Evolutionary conservation across 305 asterid genomes (phyloP), one percentile per base, ranked within the genome.

Genomic region (Nicotiana rustica): DNA sequence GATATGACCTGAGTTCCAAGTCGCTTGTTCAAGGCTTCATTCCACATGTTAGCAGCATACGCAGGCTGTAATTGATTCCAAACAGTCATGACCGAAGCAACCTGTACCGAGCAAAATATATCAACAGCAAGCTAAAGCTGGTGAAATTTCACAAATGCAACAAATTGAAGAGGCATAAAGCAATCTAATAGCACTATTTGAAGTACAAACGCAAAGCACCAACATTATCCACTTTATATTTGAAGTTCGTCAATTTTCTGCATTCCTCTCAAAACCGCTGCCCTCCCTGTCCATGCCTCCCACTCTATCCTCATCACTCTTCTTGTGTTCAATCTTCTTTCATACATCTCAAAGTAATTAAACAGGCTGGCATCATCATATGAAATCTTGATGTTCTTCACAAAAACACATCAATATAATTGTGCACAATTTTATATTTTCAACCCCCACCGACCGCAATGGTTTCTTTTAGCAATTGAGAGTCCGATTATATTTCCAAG

Each of bases 31-130:
- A 96, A 85, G 84, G 99, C 97, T 91, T 96, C 99, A 83, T 82
- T 94, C 99, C 97, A 96, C 91, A 93, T 69, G 86, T 88, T 92
- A 82, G 93, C 93, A 78, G 98, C 97, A 90, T 96, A 96, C 79
- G 89, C 91, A 64, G 99, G 99, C 75, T 91, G 89, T 87, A 96
- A 49, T 85, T 96, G 99, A 82, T 89, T 92, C 97, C 98, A 96
- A 77, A 96, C 88, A 82, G 98, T 96, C 95, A 96, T 94, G 79
- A 92, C 95, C 83, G 98, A 96, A 80, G 98, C 99, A 86, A 94
- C 97, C 99, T 94, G 91, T 77, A 82, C 25, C 73, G 78, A 66
- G 60, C 6, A 81, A 44, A 67, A 41, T 49, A 81, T 49, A 67
- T 52, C 67, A 33, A 52, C 64, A 81, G 18, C 59, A 33, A 66